phyloP scores from a whole-genome alignment of 2,329 filamentous ascomycete genomes.

The Colletotrichum cereale region DNA sequence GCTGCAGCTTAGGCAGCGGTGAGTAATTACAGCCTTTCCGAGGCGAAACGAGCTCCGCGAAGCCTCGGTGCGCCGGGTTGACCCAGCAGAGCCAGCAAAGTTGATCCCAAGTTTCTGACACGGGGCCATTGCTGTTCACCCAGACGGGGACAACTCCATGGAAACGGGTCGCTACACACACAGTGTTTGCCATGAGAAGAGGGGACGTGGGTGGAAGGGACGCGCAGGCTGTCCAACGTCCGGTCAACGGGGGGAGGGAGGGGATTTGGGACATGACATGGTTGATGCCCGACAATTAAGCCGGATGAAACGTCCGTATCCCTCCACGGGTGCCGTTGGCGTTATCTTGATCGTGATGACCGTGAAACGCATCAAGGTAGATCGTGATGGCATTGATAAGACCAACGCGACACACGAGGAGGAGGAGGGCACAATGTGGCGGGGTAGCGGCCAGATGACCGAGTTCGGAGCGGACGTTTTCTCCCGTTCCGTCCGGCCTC shows the following conservation, averaged over 20 bases:
- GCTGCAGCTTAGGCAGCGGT: too few species aligned
- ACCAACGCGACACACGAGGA: background rate
- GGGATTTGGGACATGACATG: too few species aligned
- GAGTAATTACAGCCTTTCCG: too few species aligned
- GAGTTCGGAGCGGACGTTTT: constrained; percentile 8
- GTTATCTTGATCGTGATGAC: constrained; percentile 6
- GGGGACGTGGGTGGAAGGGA: background rate
- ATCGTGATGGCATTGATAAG: constrained; percentile 10
- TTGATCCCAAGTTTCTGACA: background rate
- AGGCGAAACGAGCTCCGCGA: background rate
- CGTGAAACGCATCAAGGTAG: background rate
- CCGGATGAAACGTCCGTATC: background rate
- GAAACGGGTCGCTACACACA: background rate
- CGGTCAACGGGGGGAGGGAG: background rate
- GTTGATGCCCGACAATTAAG: background rate
- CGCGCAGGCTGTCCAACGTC: background rate
- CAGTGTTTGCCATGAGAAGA: background rate
- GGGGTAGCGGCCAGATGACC: background rate
- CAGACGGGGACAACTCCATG: background rate
- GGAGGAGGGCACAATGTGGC: background rate
- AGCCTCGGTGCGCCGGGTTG: background rate
- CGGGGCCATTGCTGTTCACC: background rate
- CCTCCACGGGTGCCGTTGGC: background rate
- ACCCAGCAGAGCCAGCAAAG: background rate
- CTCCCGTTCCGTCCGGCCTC: background rate